These are phyloP conservation scores for Meredithiella fracta DNA, from an alignment of 2,329 filamentous ascomycete genomes.

Conservation along the genomic window DNA sequence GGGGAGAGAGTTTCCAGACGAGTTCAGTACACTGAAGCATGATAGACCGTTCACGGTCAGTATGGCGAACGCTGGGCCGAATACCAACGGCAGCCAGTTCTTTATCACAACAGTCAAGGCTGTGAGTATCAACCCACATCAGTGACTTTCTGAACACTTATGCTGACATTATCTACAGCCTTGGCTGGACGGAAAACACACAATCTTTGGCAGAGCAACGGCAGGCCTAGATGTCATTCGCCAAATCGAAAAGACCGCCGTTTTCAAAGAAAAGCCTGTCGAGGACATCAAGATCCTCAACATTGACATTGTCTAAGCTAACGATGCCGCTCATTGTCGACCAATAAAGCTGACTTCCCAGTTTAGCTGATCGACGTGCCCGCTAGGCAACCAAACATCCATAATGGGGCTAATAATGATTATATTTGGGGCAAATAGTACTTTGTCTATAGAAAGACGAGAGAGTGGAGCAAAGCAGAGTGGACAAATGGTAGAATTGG, in stretches of 20 bases:
- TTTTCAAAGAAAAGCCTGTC: conserved; percentile 81
- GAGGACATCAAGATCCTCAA: conserved; percentile 96
- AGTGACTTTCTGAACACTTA: neutral
- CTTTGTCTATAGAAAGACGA: neutral
- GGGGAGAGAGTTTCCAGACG: conserved; percentile 84
- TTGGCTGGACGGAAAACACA: conserved; percentile 93
- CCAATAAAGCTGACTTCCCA: neutral
- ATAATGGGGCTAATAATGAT: too few relatives aligned
- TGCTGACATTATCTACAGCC: neutral
- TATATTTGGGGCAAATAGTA: too few relatives aligned
- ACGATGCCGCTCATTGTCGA: too few relatives aligned
- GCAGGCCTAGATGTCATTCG: conserved; percentile 89
- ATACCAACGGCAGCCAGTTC: conserved; percentile 92
- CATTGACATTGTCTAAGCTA: conserved; percentile 46
- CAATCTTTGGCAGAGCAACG: conserved; percentile 80
- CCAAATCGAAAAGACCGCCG: conserved; percentile 81
- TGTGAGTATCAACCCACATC: conserved; percentile 34
- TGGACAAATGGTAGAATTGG: neutral
- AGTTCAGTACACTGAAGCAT: conserved; percentile 79
- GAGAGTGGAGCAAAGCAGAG: neutral
- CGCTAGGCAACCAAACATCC: too few relatives aligned
- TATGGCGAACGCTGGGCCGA: conserved; percentile 94
- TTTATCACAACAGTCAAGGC: conserved; percentile 98
- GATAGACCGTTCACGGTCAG: conserved; percentile 93
- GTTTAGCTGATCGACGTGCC: neutral